Conservation (phyloP, 2,329 filamentous ascomycete species). For the Aspergillus sp. region DNA sequence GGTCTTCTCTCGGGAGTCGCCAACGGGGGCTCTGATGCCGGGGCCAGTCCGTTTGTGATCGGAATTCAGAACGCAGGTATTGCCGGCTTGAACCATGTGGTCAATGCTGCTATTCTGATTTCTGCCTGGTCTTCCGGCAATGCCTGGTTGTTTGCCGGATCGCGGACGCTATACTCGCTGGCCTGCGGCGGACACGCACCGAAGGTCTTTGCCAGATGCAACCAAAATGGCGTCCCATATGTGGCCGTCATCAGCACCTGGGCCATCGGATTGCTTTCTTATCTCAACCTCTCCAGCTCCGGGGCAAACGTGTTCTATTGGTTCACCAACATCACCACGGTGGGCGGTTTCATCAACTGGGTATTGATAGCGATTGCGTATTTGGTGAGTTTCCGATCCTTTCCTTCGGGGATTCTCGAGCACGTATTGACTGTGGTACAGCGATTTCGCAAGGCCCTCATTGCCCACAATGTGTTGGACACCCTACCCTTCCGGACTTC, state of each 20-base stretch:
- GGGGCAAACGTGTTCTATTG: too few species aligned
- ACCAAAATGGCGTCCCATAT: conserved; percentile 54
- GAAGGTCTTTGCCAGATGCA: conserved; percentile 42
- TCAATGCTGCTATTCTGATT: conserved; percentile 73
- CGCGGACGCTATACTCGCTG: conserved; percentile 51
- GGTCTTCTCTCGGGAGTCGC: conserved; percentile 50
- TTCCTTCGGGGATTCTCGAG: too few species aligned
- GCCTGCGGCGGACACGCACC: conserved; percentile 43
- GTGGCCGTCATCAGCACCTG: conserved; percentile 32
- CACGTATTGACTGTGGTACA: too few species aligned
- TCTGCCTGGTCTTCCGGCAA: conserved; percentile 70
- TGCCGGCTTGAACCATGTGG: conserved; percentile 63
- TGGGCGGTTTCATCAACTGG: too few species aligned
- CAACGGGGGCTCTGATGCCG: conserved; percentile 32
- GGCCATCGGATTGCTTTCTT: too few species aligned
- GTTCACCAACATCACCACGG: too few species aligned
- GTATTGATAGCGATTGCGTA: too few species aligned
- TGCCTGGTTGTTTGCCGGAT: conserved; percentile 57
- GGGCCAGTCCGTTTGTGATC: conserved; percentile 63
- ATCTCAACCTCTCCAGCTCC: too few species aligned
- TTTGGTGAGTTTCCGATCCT: too few species aligned
- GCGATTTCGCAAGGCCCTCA: too few species aligned
- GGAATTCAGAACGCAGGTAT: conserved; percentile 68
- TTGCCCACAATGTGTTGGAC: too few species aligned
- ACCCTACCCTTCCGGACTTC: too few species aligned